Conservation (phyloP, 345 rosid species). For the Anastatica hierochuntica region DNA sequence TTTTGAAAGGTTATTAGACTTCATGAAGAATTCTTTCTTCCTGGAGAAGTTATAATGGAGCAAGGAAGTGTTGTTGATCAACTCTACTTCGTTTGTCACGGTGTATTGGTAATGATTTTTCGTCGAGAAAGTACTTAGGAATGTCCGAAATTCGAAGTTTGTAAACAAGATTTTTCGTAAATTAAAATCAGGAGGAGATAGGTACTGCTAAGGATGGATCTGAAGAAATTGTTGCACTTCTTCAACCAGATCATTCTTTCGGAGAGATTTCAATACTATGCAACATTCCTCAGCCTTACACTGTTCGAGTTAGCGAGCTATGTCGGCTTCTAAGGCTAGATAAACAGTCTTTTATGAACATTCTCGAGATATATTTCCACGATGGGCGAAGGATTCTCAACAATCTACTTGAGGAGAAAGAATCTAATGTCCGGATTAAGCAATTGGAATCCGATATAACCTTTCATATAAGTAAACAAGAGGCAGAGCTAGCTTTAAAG, state of each 20-base stretch:
- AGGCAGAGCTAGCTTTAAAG: conserved; percentile 54
- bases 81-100: conserved; percentile 66
- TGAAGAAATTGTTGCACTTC: conserved; percentile 52
- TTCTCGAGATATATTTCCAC: conserved; percentile 50
- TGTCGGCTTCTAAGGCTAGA: conserved; percentile 62
- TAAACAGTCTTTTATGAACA: conserved; percentile 56
- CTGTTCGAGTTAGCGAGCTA: conserved; percentile 46
- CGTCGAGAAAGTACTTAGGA: neutral
- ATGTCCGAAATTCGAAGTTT: no score
- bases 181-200: conserved; percentile 43
- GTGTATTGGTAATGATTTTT: conserved; percentile 43
- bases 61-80: conserved; percentile 66
- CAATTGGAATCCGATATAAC: conserved; percentile 54
- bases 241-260: conserved; percentile 48
- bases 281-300: conserved; percentile 53
- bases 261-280: conserved; percentile 71
- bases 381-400: conserved; percentile 67
- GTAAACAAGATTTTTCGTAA: neutral
- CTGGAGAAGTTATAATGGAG: conserved; percentile 72
- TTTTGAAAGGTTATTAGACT: conserved; percentile 69
- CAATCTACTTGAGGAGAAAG: conserved; percentile 69
- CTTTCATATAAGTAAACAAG: conserved; percentile 60
- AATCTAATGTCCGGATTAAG: conserved; percentile 36
- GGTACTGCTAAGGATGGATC: conserved; percentile 60
- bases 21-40: conserved; percentile 68